A percentile compares a stretch with the other conserved stretches of the same genome.
These are phyloP conservation scores for Aureobasidium sp. DNA, from an alignment of 2,329 filamentous ascomycete genomes.

Conservation along the genomic window DNA sequence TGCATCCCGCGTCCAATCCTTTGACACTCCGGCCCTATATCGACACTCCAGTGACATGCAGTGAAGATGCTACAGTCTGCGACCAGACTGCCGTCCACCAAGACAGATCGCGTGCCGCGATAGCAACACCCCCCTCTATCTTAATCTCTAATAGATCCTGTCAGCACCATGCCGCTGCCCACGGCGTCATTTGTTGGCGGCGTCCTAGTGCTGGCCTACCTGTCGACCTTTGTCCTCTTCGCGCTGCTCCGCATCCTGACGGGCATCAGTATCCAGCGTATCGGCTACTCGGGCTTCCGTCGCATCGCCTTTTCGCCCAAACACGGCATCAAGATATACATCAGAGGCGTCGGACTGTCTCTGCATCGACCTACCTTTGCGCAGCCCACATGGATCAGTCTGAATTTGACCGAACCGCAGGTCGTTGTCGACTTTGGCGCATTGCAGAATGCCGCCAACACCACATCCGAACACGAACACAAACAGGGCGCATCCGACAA, in stretches of 20 bases:
- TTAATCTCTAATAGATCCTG: neutral
- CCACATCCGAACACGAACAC: conserved; percentile 8
- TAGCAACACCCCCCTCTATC: neutral
- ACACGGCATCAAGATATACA: conserved; percentile 83
- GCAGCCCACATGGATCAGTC: conserved; percentile 91
- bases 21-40: neutral
- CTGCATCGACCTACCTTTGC: conserved; percentile 93
- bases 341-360: conserved; percentile 79
- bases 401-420: conserved; percentile 78
- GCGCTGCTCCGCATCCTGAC: conserved; percentile 88
- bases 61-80: conserved; percentile 10
- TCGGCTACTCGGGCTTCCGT: conserved; percentile 87
- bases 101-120: conserved; percentile 1
- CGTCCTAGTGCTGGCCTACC: conserved; percentile 75
- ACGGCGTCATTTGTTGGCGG: conserved; percentile 70
- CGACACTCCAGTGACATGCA: neutral
- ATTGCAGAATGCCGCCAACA: conserved; percentile 38
- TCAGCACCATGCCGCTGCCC: conserved; percentile 37
- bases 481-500: too few species aligned
- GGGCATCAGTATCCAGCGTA: conserved; percentile 88
- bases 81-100: neutral
- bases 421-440: conserved; percentile 73
- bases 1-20: conserved; percentile 1
- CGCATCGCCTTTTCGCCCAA: conserved; percentile 83
- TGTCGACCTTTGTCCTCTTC: conserved; percentile 88